phyloP scores from a whole-genome alignment of 2,329 filamentous ascomycete species.

The Mariannaea elegans region DNA sequence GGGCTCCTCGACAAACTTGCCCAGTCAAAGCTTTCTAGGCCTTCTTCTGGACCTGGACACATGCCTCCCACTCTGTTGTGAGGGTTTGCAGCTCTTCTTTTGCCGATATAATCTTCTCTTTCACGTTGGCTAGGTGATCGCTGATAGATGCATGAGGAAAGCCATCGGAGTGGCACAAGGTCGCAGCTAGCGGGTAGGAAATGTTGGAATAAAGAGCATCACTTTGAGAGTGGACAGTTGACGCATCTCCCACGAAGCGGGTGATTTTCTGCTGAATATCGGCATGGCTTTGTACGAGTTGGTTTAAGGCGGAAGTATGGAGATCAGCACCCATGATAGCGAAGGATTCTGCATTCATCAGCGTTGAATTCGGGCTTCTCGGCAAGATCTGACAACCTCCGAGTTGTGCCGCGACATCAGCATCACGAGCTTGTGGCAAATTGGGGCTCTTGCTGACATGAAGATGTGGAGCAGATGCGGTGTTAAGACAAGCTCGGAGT shows the following conservation, averaged over 20 bases:
- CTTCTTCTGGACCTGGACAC: conserved; percentile 29
- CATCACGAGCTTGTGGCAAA: not conserved
- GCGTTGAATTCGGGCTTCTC: not conserved
- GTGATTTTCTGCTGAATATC: conserved; percentile 34
- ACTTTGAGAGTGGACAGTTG: conserved; percentile 23
- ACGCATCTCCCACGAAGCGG: conserved; percentile 30
- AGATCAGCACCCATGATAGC: conserved; percentile 33
- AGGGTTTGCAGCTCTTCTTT: conserved; percentile 37
- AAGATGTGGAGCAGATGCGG: not conserved
- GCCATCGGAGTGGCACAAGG: conserved; percentile 40
- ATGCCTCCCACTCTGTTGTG: conserved; percentile 38
- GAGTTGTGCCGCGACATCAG: conserved; percentile 26
- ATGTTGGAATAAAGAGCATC: conserved; percentile 44
- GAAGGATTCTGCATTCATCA: conserved; percentile 35
- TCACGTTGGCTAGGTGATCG: conserved; percentile 37
- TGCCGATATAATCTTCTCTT: conserved; percentile 30
- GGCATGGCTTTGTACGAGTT: conserved; percentile 35
- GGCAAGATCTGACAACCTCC: conserved; percentile 18
- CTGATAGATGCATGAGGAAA: conserved; percentile 38
- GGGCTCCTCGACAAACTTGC: not conserved
- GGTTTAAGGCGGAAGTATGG: conserved; percentile 28
- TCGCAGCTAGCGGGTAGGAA: conserved; percentile 42
- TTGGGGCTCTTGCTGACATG: not conserved
- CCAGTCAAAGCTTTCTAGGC: conserved; percentile 28
- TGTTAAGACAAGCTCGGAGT: conserved; percentile 36